Conservation (phyloP, 371 early-diverging fungal genomes). For the Saksenaea vasiformis region DNA sequence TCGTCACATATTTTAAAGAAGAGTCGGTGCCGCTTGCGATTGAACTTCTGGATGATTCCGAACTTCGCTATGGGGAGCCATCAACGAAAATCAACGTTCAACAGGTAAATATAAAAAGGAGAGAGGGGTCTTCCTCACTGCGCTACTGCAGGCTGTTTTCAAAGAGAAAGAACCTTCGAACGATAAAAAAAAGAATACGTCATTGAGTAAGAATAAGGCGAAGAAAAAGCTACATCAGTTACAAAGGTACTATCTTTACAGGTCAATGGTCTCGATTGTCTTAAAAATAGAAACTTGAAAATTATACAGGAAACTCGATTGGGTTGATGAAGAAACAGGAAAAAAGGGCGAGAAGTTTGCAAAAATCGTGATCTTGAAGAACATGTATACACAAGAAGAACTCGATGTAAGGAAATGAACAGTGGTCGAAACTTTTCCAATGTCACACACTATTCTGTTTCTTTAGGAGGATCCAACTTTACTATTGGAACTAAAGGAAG, state of each 20-base stretch:
- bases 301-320: slow-evolving; percentile 79
- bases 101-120: slow-evolving; percentile 41
- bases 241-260: slow-evolving; percentile 55
- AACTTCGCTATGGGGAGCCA: slow-evolving; percentile 68
- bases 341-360: slow-evolving; percentile 74
- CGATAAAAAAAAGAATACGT: slow-evolving; percentile 33
- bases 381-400: slow-evolving; percentile 92
- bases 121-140: too few relatives aligned
- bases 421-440: background rate
- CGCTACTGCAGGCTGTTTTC: slow-evolving; percentile 66
- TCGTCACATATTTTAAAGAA: slow-evolving; percentile 87
- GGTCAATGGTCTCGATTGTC: background rate
- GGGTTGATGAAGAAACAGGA: slow-evolving; percentile 83
- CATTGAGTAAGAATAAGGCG: slow-evolving; percentile 59
- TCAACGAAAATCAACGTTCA: slow-evolving; percentile 70
- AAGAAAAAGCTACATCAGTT: slow-evolving; percentile 77
- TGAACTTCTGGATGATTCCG: slow-evolving; percentile 83
- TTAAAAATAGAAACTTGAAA: background rate
- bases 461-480: slow-evolving; percentile 80
- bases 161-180: slow-evolving; percentile 55
- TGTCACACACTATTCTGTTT: background rate
- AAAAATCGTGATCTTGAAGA: slow-evolving; percentile 87
- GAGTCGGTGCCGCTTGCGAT: slow-evolving; percentile 88
- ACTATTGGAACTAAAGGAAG: slow-evolving; percentile 89
- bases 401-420: slow-evolving; percentile 61